These are phyloP conservation scores for Colletotrichum siamense DNA, from an alignment of 2,329 filamentous ascomycete species.

Conservation along the genomic window DNA sequence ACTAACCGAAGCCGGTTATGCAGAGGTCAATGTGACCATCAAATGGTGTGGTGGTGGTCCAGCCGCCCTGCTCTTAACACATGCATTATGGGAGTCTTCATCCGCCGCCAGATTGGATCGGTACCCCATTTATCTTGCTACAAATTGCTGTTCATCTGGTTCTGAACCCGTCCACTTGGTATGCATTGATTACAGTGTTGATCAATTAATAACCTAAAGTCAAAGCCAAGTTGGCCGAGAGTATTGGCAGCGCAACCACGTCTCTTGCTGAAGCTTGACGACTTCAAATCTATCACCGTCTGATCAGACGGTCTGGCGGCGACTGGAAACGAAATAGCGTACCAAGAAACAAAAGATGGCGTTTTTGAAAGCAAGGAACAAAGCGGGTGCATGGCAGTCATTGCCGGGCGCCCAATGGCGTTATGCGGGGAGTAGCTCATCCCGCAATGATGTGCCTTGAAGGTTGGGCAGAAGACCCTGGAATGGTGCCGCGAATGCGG, in stretches of 20 bases:
- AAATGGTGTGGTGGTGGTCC: constrained; percentile 3
- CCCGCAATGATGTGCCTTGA: background rate
- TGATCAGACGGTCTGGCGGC: constrained; percentile 28
- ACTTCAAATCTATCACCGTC: background rate
- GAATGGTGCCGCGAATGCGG: constrained; percentile 1
- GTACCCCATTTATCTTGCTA: background rate
- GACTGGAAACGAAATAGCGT: background rate
- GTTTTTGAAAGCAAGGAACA: constrained; percentile 4
- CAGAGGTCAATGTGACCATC: constrained; percentile 12
- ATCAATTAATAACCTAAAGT: constrained; percentile 12
- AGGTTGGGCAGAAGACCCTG: constrained; percentile 6
- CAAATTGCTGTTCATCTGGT: background rate
- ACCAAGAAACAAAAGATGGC: background rate
- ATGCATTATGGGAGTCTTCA: constrained; percentile 6
- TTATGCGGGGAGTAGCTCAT: constrained; percentile 16
- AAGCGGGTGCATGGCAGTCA: constrained; percentile 5
- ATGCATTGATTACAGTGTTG: constrained; percentile 2
- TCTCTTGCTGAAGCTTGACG: constrained; percentile 29
- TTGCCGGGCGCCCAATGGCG: constrained; percentile 6
- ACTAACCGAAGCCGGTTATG: background rate
- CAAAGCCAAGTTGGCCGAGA: constrained; percentile 8
- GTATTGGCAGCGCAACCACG: constrained; percentile 35
- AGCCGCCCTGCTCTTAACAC: constrained; percentile 1
- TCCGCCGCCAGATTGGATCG: constrained; percentile 18
- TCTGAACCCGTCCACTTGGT: background rate